Evolutionary conservation across 2,329 filamentous ascomycete species (phyloP).

Genomic region (Blastomyces emzantsi): DNA sequence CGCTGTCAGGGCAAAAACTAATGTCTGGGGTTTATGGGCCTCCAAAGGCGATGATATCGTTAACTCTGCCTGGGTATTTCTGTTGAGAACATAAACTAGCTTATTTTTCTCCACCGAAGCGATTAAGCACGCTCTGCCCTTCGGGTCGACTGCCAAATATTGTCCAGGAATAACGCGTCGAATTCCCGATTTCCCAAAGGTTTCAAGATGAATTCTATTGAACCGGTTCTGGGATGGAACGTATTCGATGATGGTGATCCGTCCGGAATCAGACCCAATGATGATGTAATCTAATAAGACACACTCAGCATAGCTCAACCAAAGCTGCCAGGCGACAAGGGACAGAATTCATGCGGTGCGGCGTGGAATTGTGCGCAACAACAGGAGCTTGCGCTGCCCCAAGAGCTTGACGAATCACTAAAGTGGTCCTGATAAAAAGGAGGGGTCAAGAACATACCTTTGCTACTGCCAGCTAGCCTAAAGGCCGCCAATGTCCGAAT

Average conservation of each 20-base stretch:
- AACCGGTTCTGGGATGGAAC: slow-evolving; percentile 78
- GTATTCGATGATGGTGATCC: slow-evolving; percentile 91
- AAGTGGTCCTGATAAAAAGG: slow-evolving; percentile 40
- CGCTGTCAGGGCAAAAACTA: slow-evolving; percentile 80
- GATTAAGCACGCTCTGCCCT: slow-evolving; percentile 88
- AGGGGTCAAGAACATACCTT: slow-evolving; percentile 59
- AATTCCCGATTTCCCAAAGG: slow-evolving; percentile 94
- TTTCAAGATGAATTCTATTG: slow-evolving; percentile 84
- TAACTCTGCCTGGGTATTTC: slow-evolving; percentile 86
- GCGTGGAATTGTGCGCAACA: slow-evolving; percentile 11
- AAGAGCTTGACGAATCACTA: slow-evolving; percentile 63
- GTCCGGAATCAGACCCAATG: slow-evolving; percentile 88
- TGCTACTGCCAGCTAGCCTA: slow-evolving; percentile 82
- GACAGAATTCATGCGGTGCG: slow-evolving; percentile 13
- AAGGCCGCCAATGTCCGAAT: slow-evolving; percentile 84
- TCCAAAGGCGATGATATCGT: slow-evolving; percentile 96
- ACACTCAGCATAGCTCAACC: slow-evolving; percentile 36
- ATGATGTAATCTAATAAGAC: slow-evolving; percentile 75
- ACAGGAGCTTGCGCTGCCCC: slow-evolving; percentile 42
- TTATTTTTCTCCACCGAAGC: slow-evolving; percentile 98
- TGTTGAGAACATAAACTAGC: slow-evolving; percentile 95
- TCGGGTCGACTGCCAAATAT: slow-evolving; percentile 90
- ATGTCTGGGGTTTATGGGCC: slow-evolving; percentile 83
- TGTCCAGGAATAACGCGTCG: slow-evolving; percentile 90
- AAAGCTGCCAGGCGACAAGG: slow-evolving; percentile 12